These are phyloP conservation scores for Pythium myriotylum DNA, from an alignment of 352 stramenopile genomes.

Conservation along the genomic window DNA sequence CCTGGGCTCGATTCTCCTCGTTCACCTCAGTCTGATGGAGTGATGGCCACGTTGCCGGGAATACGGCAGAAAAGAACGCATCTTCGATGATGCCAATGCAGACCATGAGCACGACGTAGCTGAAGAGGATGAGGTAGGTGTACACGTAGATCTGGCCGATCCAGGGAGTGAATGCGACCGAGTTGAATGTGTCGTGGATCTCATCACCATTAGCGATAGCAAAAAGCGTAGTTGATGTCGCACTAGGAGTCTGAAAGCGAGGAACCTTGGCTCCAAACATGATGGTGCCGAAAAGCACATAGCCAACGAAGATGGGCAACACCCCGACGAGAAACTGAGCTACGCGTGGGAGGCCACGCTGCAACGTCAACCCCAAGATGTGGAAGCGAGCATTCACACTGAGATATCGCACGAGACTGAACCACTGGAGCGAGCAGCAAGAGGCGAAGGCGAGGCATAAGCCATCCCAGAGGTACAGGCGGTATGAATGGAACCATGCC, in stretches of 20 bases:
- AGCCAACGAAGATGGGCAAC: constrained; percentile 82
- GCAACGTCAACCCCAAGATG: constrained; percentile 78
- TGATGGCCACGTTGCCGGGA: constrained; percentile 64
- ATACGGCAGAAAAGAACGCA: constrained; percentile 85
- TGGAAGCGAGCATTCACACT: constrained; percentile 71
- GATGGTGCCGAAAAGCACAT: constrained; percentile 83
- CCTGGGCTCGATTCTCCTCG: not conserved
- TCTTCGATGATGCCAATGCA: constrained; percentile 91
- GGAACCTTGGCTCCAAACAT: constrained; percentile 86
- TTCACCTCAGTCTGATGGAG: constrained; percentile 33
- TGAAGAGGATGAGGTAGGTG: constrained; percentile 88
- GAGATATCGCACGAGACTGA: constrained; percentile 75
- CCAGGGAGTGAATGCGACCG: constrained; percentile 68
- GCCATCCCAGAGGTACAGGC: constrained; percentile 51
- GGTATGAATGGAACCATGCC: constrained; percentile 58
- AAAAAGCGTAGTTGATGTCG: constrained; percentile 81
- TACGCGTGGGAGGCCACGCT: constrained; percentile 66
- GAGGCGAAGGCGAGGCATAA: constrained; percentile 65
- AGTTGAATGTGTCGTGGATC: constrained; percentile 85
- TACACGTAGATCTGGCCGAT: constrained; percentile 87
- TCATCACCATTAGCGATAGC: constrained; percentile 87
- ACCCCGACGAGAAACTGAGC: constrained; percentile 84
- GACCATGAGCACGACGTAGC: constrained; percentile 89
- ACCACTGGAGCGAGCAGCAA: constrained; percentile 76
- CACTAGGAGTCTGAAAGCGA: constrained; percentile 67